Evolutionary conservation across 345 rosid species (phyloP).

Genomic region (Eucalyptus fibrosa): DNA sequence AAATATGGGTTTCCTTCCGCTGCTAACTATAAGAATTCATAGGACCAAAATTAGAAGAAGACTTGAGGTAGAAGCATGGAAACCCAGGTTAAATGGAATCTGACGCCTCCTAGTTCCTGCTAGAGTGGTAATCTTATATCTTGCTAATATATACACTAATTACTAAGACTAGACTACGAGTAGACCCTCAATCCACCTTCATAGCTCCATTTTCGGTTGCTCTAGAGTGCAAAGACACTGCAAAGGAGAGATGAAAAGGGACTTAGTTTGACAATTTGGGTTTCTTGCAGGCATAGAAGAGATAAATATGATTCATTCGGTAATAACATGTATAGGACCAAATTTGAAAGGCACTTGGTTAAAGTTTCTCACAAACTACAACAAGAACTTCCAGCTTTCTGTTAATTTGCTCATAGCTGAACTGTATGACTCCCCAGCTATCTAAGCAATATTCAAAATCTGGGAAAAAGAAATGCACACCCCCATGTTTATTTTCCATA

Average conservation of each 20-base stretch:
- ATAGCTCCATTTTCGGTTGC: constrained; percentile 56
- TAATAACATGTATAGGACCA: not conserved
- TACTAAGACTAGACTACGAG: not conserved
- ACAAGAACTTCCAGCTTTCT: not conserved
- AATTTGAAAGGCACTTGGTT: not conserved
- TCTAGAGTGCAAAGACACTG: constrained; percentile 49
- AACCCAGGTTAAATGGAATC: constrained; percentile 19
- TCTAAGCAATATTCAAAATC: not conserved
- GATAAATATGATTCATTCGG: not conserved
- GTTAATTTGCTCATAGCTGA: not conserved
- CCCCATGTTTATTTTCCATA: not conserved
- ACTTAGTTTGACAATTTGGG: not conserved
- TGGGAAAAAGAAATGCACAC: not conserved
- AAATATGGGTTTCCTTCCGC: constrained; percentile 7
- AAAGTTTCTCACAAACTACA: not conserved
- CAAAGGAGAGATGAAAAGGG: not conserved
- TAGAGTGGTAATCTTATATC: not conserved
- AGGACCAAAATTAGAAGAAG: not conserved
- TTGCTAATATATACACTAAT: not conserved
- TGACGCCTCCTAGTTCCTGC: constrained; percentile 15
- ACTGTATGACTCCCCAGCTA: not conserved
- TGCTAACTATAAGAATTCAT: constrained; percentile 2
- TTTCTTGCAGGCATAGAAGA: not conserved
- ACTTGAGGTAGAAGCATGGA: not conserved
- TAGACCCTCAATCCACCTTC: constrained; percentile 20